Conservation (phyloP, 192 early-diverging fungal genomes). For the Coemansia sp. region DNA sequence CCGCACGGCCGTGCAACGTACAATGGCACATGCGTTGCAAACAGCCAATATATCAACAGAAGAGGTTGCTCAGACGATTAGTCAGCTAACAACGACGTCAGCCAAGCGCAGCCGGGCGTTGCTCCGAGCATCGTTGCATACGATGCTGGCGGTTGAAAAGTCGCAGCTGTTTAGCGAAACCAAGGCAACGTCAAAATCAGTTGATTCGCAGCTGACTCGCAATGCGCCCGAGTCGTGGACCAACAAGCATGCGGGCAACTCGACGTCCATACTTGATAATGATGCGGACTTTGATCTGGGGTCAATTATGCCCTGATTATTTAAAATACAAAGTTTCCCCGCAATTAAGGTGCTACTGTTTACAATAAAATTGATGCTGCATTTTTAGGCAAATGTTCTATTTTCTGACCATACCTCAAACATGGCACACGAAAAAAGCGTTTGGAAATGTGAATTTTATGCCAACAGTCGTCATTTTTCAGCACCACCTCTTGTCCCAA, state of each 20-base stretch:
- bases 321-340: background rate
- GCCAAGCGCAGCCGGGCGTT: constrained; percentile 27
- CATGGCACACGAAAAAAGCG: background rate
- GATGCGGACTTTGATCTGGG: constrained; percentile 36
- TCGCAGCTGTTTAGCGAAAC: constrained; percentile 28
- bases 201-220: background rate
- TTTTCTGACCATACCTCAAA: background rate
- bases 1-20: constrained; percentile 12
- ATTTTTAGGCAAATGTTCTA: background rate
- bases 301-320: constrained; percentile 19
- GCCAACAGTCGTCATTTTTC: background rate
- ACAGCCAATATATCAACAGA: background rate
- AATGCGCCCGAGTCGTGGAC: constrained; percentile 20
- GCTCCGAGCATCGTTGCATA: constrained; percentile 29
- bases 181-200: background rate
- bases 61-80: constrained; percentile 13
- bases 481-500: too few relatives aligned
- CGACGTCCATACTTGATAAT: constrained; percentile 20
- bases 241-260: constrained; percentile 14
- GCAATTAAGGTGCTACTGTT: too few relatives aligned
- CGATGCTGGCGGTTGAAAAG: constrained; percentile 41
- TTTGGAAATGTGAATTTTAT: too few relatives aligned
- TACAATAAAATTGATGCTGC: too few relatives aligned
- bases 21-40: constrained; percentile 8
- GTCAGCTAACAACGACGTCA: background rate